phyloP scores from a whole-genome alignment of 2,329 filamentous ascomycete species.

The Knufia petricola region DNA sequence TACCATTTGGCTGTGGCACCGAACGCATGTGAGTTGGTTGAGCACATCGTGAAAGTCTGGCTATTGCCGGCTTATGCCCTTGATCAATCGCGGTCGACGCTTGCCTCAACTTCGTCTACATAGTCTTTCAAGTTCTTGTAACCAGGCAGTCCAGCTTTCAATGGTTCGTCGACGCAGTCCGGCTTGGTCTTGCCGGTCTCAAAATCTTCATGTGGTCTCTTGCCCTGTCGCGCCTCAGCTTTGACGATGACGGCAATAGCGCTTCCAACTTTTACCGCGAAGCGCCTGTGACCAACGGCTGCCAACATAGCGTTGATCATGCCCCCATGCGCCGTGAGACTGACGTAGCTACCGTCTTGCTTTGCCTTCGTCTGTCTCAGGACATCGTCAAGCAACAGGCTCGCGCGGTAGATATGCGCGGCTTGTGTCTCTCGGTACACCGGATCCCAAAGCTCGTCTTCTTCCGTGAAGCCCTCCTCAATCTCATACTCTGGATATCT shows the following conservation, averaged over 20 bases:
- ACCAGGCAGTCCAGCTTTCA: conserved; percentile 3
- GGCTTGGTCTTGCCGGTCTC: conserved; percentile 9
- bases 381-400: conserved; percentile 42
- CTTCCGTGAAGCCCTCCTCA: conserved; percentile 46
- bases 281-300: conserved; percentile 37
- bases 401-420: conserved; percentile 39
- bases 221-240: conserved; percentile 24
- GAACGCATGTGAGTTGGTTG: too few relatives aligned
- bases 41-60: too few relatives aligned
- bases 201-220: conserved; percentile 1
- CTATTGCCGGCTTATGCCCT: too few relatives aligned
- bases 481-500: conserved; percentile 29
- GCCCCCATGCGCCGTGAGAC: conserved; percentile 51
- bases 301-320: conserved; percentile 47
- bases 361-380: conserved; percentile 27
- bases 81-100: neutral
- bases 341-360: conserved; percentile 40
- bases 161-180: conserved; percentile 5
- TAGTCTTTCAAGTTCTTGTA: conserved; percentile 7
- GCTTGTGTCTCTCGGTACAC: conserved; percentile 41
- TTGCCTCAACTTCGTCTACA: conserved; percentile 5
- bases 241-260: conserved; percentile 46
- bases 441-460: conserved; percentile 45
- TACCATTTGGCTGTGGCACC: too few relatives aligned
- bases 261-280: conserved; percentile 40